Conservation (phyloP, 108 stramenopile species). For the Cyclotella cryptica region DNA sequence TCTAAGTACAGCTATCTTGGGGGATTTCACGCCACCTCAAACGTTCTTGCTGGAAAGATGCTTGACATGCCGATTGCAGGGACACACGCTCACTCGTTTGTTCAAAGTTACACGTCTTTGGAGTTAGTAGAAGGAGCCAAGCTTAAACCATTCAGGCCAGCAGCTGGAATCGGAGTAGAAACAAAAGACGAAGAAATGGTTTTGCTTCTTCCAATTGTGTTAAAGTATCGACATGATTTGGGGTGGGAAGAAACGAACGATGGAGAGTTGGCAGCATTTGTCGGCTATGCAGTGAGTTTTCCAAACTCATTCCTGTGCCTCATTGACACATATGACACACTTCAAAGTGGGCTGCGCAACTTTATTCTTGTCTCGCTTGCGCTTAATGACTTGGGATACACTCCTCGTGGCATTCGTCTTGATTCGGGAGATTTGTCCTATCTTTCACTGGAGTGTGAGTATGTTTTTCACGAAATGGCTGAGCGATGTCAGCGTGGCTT, state of each 20-base stretch:
- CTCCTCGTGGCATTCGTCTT: conserved; percentile 91
- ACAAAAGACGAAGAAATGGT: conserved; percentile 38
- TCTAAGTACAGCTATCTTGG: conserved; percentile 93
- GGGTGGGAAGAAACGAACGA: conserved; percentile 75
- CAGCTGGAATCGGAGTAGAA: conserved; percentile 15
- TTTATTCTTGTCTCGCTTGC: conserved; percentile 92
- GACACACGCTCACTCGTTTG: conserved; percentile 98
- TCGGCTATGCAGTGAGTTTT: conserved; percentile 95
- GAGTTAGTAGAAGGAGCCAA: conserved; percentile 69
- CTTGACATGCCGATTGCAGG: conserved; percentile 87
- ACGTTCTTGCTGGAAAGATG: conserved; percentile 94
- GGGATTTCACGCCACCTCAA: conserved; percentile 96
- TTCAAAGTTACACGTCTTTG: conserved; percentile 83
- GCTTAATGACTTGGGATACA: conserved; percentile 89
- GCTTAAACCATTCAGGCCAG: conserved; percentile 42
- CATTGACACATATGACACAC: conserved; percentile 98
- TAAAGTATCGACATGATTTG: conserved; percentile 65
- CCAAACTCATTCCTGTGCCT: conserved; percentile 94
- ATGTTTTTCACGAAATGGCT: conserved; percentile 62
- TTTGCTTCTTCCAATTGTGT: conserved; percentile 55
- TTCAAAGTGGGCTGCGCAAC: conserved; percentile 92
- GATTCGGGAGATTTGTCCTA: conserved; percentile 96
- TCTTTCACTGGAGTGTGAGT: conserved; percentile 72
- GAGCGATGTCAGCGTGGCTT: conserved; percentile 49
- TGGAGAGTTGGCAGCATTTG: conserved; percentile 97